These are phyloP conservation scores for Cutaneotrichosporon cutaneum DNA, from an alignment of 1,284 basidiomycete species.

Conservation along the genomic window DNA sequence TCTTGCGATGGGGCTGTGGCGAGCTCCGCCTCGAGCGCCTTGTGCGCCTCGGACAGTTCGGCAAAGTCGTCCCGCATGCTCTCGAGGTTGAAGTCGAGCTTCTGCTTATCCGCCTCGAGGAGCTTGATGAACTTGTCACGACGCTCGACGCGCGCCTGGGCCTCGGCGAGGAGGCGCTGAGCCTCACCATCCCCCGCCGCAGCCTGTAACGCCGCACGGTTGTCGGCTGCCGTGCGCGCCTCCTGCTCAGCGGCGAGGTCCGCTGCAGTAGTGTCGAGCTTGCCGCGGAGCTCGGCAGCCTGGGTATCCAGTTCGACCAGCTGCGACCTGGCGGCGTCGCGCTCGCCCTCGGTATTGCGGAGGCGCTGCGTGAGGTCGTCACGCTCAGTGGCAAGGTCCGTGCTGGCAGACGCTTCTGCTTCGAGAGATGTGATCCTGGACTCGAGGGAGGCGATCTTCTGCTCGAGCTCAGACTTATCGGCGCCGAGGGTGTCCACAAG, in stretches of 20 bases:
- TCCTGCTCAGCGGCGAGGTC: slow-evolving; percentile 8
- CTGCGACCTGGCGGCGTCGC: not conserved
- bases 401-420: not conserved
- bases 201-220: slow-evolving; percentile 9
- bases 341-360: not conserved
- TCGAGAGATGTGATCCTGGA: not conserved
- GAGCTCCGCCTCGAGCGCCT: not conserved
- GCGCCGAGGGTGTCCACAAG: not conserved
- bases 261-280: not conserved
- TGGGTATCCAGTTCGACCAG: not conserved
- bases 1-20: not conserved
- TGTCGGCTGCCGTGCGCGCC: slow-evolving; percentile 8
- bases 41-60: slow-evolving; percentile 13
- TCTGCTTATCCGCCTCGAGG: slow-evolving; percentile 13
- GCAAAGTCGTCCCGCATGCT: slow-evolving; percentile 11
- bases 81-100: slow-evolving; percentile 15
- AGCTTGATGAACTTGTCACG: slow-evolving; percentile 9
- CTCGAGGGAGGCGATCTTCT: not conserved
- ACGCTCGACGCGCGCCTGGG: slow-evolving; percentile 12
- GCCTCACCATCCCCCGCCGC: slow-evolving; percentile 3
- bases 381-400: not conserved
- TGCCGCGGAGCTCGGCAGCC: not conserved
- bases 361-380: not conserved
- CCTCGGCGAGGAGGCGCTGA: slow-evolving; percentile 1
- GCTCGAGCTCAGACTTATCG: not conserved